phyloP scores from a whole-genome alignment of 306 rosid genomes.

The Clitoria ternatea region DNA sequence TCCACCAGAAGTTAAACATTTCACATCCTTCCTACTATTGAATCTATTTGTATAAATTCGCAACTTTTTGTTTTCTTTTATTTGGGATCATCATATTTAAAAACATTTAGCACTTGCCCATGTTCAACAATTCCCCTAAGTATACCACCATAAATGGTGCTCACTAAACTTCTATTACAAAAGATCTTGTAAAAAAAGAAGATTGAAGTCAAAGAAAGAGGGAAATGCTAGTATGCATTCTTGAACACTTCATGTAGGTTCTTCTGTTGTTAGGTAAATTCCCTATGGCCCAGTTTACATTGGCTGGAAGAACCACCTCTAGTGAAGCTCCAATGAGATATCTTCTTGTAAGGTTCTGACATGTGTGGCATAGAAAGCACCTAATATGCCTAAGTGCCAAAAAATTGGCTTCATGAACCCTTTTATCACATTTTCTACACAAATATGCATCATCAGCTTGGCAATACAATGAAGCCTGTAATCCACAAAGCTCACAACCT shows the following conservation, averaged over 20 bases:
- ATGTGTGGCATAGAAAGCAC: slow-evolving; percentile 63
- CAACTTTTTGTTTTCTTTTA: background rate
- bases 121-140: too few relatives aligned
- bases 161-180: background rate
- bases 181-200: background rate
- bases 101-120: background rate
- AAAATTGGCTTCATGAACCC: slow-evolving; percentile 76
- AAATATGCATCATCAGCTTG: slow-evolving; percentile 72
- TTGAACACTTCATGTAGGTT: slow-evolving; percentile 23
- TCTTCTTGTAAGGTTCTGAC: slow-evolving; percentile 59
- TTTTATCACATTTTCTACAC: slow-evolving; percentile 63
- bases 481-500: slow-evolving; percentile 66
- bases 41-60: background rate
- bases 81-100: background rate
- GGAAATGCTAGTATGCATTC: slow-evolving; percentile 24
- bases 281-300: slow-evolving; percentile 27
- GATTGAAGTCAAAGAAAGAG: slow-evolving; percentile 26
- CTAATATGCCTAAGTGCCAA: slow-evolving; percentile 68
- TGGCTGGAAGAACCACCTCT: slow-evolving; percentile 50
- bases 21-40: background rate
- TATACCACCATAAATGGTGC: background rate
- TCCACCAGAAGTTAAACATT: background rate
- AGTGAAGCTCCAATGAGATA: slow-evolving; percentile 54
- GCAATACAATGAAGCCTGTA: slow-evolving; percentile 64
- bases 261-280: slow-evolving; percentile 21